Percentiles rank a stretch among this genome's conserved stretches.
Evolutionary conservation across 306 rosid species (phyloP).

Genomic region (Parietaria judaica): DNA sequence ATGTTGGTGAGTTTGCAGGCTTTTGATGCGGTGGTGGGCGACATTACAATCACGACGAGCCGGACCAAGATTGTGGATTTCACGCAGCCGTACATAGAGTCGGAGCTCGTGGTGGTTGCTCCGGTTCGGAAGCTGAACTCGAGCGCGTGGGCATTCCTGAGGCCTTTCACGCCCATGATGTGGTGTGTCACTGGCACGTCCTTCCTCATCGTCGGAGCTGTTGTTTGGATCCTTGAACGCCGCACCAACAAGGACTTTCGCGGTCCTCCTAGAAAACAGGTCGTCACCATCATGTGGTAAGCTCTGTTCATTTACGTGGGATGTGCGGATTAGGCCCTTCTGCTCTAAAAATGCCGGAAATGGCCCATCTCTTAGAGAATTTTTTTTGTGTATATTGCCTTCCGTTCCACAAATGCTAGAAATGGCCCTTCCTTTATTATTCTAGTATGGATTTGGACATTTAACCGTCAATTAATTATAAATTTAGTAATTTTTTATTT

Average conservation of each 20-base stretch:
- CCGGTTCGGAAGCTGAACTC: constrained; percentile 24
- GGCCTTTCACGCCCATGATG: constrained; percentile 48
- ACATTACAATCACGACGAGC: constrained; percentile 21
- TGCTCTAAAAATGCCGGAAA: neutral
- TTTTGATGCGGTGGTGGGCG: constrained; percentile 18
- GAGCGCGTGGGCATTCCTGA: constrained; percentile 23
- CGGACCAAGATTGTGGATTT: constrained; percentile 25
- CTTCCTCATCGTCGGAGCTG: constrained; percentile 60
- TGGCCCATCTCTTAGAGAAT: too few relatives aligned
- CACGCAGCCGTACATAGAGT: constrained; percentile 26
- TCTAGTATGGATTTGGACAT: too few relatives aligned
- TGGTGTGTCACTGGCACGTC: constrained; percentile 56
- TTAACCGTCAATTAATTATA: too few relatives aligned
- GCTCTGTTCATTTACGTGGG: neutral
- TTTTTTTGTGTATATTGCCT: too few relatives aligned
- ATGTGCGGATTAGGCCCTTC: too few relatives aligned
- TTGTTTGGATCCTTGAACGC: constrained; percentile 73
- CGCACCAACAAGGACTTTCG: constrained; percentile 61
- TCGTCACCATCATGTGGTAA: constrained; percentile 21
- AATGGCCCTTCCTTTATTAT: too few relatives aligned
- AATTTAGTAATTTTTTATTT: too few relatives aligned
- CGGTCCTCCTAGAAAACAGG: constrained; percentile 61
- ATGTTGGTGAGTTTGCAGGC: neutral
- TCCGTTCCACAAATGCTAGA: too few relatives aligned
- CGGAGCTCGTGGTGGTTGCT: constrained; percentile 76